Percentiles rank a stretch among this genome's conserved stretches.
These are phyloP conservation scores for Entomortierella lignicola DNA, from an alignment of 192 early-diverging fungal species.

Conservation along the genomic window DNA sequence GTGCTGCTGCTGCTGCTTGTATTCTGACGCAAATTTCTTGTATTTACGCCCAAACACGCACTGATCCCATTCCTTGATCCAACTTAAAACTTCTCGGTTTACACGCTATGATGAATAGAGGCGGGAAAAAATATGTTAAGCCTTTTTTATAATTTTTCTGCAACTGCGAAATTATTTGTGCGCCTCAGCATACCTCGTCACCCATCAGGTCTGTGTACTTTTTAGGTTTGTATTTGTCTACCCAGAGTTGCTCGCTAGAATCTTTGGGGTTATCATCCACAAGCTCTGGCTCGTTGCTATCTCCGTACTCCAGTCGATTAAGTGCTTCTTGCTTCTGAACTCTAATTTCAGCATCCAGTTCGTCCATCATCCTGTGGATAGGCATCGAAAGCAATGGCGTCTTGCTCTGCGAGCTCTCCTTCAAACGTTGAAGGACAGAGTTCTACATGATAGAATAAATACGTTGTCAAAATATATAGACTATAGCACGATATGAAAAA, in stretches of 20 bases:
- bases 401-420: neutral
- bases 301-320: constrained; percentile 20
- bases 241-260: constrained; percentile 67
- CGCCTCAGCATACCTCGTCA: constrained; percentile 72
- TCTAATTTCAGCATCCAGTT: constrained; percentile 42
- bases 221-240: constrained; percentile 90
- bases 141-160: neutral
- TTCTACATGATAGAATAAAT: no score
- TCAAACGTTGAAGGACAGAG: constrained; percentile 9
- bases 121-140: neutral
- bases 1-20: constrained; percentile 32
- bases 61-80: constrained; percentile 97
- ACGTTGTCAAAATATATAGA: neutral
- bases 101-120: constrained; percentile 59
- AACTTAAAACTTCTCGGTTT: constrained; percentile 88
- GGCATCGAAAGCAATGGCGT: constrained; percentile 27
- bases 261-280: neutral
- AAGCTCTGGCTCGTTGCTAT: neutral
- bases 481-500: neutral
- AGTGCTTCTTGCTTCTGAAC: constrained; percentile 39
- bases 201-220: constrained; percentile 89
- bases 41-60: constrained; percentile 85
- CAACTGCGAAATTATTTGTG: neutral
- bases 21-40: constrained; percentile 40
- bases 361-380: constrained; percentile 53